Base-by-base conservation (phyloP, 768 basidiomycete species). In the Aureoboletus auriporus region DNA sequence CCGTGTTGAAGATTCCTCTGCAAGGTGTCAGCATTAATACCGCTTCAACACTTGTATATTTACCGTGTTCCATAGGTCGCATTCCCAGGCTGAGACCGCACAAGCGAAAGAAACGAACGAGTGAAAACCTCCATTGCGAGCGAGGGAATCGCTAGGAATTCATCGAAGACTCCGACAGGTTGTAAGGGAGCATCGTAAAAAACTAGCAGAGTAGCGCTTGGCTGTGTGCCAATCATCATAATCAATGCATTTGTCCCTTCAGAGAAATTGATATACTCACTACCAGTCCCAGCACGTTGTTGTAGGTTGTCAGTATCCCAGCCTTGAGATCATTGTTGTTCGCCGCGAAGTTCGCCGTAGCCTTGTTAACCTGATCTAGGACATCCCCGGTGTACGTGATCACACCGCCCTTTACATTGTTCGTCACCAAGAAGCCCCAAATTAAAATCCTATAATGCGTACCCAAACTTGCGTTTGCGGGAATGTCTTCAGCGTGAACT, bases 391-490 rank as follows among this genome's bases (percentile, higher is more conserved):
- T 50, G 36, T 63, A 68, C 5, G 52, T 60, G 27, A 82, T 71
- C 1, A 72, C n/a, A 1, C 82, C 82, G 6, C 79, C 80, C 80
- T 82, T 43, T 23, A 5, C 11, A 33, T n/a, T 17, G 5, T 23
- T 1, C 11, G 14, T 43, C 3, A 49, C 42, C 37, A 13, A 23
- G 27, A 26, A n/a, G 14, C 33, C 11, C 11, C 33, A 17, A 12
- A 5, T 2, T 8, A 36, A 40, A n/a, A 45, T 23, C 4, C 20
- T 4, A 23, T 23, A 23, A 23, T 23, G 20, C 74, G 12, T 65
- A 84, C 82, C 82, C 82, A 85, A 48, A 85, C 76, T 62, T 75
- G 60, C 0, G 67, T 65, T 63, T 84, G 81, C 6, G 82, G 75
- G 56, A 71, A 72, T 0, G 79, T 70, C 51, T 74, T 75, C 17